Conservation (phyloP, 129 eudicot species). For the Flaveria ramosissima region DNA sequence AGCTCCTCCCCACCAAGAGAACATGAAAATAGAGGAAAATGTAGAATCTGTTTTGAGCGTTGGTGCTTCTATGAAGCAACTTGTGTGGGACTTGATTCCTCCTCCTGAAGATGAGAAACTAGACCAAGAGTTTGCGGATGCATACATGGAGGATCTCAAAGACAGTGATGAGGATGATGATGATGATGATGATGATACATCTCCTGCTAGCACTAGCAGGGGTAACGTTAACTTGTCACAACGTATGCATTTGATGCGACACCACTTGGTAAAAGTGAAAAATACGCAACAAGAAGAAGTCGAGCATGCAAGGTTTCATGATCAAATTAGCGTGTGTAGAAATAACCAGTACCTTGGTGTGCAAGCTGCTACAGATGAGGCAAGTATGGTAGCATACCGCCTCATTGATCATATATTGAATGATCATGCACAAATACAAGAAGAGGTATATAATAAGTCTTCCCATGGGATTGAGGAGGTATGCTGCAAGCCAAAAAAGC, state of each 20-base stretch:
- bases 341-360: constrained; percentile 51
- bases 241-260: background rate
- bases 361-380: constrained; percentile 74
- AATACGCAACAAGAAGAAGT: constrained; percentile 8
- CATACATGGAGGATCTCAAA: constrained; percentile 60
- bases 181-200: background rate
- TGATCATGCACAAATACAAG: constrained; percentile 47
- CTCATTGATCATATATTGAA: constrained; percentile 57
- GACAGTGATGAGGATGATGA: constrained; percentile 40
- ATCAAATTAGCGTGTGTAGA: constrained; percentile 28
- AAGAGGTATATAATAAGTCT: constrained; percentile 40
- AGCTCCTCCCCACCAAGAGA: constrained; percentile 16
- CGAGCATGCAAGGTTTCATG: constrained; percentile 15
- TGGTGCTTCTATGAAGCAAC: constrained; percentile 69
- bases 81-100: constrained; percentile 53
- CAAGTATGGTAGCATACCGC: constrained; percentile 62
- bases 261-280: constrained; percentile 31
- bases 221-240: constrained; percentile 2
- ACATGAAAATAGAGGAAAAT: constrained; percentile 48
- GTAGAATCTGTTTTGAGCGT: constrained; percentile 59
- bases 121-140: constrained; percentile 67
- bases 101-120: constrained; percentile 38
- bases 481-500: constrained; percentile 10
- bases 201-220: background rate
- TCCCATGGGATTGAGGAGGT: constrained; percentile 39